A percentile compares a stretch with the other conserved stretches of the same genome.
These are phyloP conservation scores for Penicillium nordicum DNA, from an alignment of 2,329 filamentous ascomycete species.

Conservation along the genomic window DNA sequence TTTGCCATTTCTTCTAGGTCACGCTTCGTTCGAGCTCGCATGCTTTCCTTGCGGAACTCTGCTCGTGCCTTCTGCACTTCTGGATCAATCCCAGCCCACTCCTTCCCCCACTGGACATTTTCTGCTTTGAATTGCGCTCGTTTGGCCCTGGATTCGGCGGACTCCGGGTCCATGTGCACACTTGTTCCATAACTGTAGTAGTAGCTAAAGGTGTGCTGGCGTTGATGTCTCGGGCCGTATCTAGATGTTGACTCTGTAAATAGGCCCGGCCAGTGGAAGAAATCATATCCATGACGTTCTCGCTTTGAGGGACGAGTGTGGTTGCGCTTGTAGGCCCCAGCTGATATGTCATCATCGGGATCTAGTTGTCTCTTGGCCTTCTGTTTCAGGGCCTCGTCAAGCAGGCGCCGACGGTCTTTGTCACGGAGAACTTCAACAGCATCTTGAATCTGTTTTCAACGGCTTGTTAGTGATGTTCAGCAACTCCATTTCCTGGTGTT, in stretches of 20 bases:
- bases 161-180: slow-evolving; percentile 30
- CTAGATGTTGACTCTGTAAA: neutral
- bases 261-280: neutral
- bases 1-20: slow-evolving; percentile 11
- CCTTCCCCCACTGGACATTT: slow-evolving; percentile 7
- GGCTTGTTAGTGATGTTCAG: neutral
- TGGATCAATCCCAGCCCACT: slow-evolving; percentile 6
- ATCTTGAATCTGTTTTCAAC: slow-evolving; percentile 28
- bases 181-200: slow-evolving; percentile 31
- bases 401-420: slow-evolving; percentile 17
- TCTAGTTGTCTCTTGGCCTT: neutral
- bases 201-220: slow-evolving; percentile 12
- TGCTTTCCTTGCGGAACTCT: slow-evolving; percentile 9
- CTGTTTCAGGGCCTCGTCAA: slow-evolving; percentile 3
- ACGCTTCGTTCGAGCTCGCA: slow-evolving; percentile 10
- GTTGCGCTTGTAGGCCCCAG: neutral
- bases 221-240: neutral
- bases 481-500: neutral
- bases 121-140: slow-evolving; percentile 7
- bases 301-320: neutral
- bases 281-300: neutral
- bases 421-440: slow-evolving; percentile 37
- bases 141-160: slow-evolving; percentile 22
- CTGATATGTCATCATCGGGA: neutral
- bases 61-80: slow-evolving; percentile 7